These are phyloP conservation scores for Coemansia sp. DNA, from an alignment of 192 early-diverging fungal genomes.

Conservation along the genomic window DNA sequence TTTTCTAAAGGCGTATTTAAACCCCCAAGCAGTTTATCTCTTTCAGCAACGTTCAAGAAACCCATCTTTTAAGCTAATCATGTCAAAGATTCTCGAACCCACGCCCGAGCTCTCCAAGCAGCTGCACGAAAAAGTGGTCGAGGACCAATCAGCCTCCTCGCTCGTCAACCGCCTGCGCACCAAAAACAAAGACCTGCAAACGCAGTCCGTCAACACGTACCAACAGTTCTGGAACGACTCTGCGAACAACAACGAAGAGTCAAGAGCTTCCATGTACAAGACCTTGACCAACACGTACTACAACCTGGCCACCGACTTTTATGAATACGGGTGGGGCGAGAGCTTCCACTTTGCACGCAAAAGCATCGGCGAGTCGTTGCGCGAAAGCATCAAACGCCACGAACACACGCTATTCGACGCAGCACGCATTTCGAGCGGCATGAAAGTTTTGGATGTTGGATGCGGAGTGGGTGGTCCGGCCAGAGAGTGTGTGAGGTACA, in stretches of 20 bases:
- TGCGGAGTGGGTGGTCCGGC: conserved; percentile 96
- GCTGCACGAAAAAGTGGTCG: conserved; percentile 46
- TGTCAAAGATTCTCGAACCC: conserved; percentile 40
- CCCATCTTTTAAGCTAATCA: neutral
- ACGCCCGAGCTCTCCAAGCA: conserved; percentile 53
- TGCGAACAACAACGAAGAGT: conserved; percentile 62
- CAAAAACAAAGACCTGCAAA: conserved; percentile 70
- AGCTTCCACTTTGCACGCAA: conserved; percentile 93
- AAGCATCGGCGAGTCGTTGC: conserved; percentile 73
- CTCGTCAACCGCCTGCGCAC: conserved; percentile 40
- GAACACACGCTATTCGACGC: conserved; percentile 84
- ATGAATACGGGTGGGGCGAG: conserved; percentile 85
- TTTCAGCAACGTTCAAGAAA: neutral
- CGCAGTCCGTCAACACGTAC: conserved; percentile 69
- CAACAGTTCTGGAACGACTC: conserved; percentile 67
- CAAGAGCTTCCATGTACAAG: conserved; percentile 63
- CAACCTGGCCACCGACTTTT: conserved; percentile 81
- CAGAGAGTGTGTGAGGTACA: conserved; percentile 88
- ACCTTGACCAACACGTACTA: conserved; percentile 79
- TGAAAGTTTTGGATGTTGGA: conserved; percentile 87
- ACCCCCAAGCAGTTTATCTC: too few species aligned
- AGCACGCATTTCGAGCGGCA: conserved; percentile 66
- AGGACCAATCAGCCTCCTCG: conserved; percentile 36
- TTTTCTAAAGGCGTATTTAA: too few species aligned
- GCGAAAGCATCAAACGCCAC: conserved; percentile 83